phyloP scores from a whole-genome alignment of 106 monocot species.

The Dendrobium officinale region DNA sequence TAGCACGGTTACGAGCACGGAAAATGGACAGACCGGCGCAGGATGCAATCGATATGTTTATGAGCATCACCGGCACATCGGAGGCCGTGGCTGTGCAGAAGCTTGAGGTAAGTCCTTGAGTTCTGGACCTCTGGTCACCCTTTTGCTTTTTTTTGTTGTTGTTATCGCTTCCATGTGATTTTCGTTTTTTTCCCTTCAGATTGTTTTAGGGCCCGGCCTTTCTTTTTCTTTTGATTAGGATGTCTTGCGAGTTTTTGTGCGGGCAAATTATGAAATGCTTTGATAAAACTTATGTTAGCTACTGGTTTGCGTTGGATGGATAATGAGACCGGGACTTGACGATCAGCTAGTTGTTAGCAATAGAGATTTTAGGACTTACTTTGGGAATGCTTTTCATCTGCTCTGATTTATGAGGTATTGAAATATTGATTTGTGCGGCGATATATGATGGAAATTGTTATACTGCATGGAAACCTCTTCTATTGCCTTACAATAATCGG shows the following conservation, averaged over 20 bases:
- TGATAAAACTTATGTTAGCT: background rate
- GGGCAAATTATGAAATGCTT: background rate
- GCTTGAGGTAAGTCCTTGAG: constrained; percentile 31
- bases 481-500: background rate
- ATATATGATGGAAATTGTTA: background rate
- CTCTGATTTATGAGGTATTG: background rate
- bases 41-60: constrained; percentile 65
- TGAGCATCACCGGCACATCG: constrained; percentile 50
- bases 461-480: background rate
- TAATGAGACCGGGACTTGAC: background rate
- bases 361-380: background rate
- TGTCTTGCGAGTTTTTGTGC: background rate
- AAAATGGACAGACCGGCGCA: constrained; percentile 47
- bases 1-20: background rate
- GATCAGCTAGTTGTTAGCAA: background rate
- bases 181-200: background rate
- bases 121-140: background rate
- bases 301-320: background rate
- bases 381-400: background rate
- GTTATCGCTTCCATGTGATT: background rate
- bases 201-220: background rate
- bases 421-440: background rate
- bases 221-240: background rate
- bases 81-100: constrained; percentile 49
- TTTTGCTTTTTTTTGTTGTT: background rate